phyloP scores from a whole-genome alignment of 345 rosid genomes.

The Abelmoschus esculentus region DNA sequence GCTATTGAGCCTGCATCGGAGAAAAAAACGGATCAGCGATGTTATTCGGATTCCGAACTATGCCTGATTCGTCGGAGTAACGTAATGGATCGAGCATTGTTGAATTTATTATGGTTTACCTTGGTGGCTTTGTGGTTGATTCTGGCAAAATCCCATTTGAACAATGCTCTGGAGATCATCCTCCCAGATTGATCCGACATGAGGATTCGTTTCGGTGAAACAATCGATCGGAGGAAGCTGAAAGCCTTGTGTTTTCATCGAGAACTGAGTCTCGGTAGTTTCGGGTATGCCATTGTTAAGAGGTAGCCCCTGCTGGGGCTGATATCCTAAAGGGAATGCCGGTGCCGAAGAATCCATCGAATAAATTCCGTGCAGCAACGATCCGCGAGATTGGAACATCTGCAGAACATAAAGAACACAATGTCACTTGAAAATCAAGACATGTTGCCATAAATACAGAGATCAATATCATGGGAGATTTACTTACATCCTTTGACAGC shows the following conservation, averaged over 20 bases:
- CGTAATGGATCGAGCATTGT: neutral
- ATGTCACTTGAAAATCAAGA: neutral
- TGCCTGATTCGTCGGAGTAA: neutral
- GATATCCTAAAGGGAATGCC: constrained; percentile 37
- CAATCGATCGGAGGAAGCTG: constrained; percentile 34
- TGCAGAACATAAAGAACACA: constrained; percentile 18
- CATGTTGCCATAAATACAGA: neutral
- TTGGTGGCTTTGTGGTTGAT: constrained; percentile 17
- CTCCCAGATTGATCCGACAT: constrained; percentile 52
- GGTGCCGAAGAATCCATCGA: constrained; percentile 32
- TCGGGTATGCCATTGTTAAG: constrained; percentile 16
- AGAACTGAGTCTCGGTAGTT: constrained; percentile 13
- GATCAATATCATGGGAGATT: neutral
- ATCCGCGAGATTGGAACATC: constrained; percentile 45
- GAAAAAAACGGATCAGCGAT: neutral
- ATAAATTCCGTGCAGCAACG: constrained; percentile 31
- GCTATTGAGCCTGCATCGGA: constrained; percentile 7
- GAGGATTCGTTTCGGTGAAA: constrained; percentile 29
- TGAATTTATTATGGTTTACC: neutral
- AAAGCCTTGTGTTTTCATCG: constrained; percentile 14
- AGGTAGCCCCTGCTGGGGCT: constrained; percentile 39
- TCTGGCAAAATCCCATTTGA: constrained; percentile 70
- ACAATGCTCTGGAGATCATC: constrained; percentile 78
- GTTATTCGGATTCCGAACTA: neutral
- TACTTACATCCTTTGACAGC: constrained; percentile 62